Percentiles rank a stretch among this genome's conserved stretches.
These are phyloP conservation scores for Trifolium repens DNA, from an alignment of 306 rosid genomes.

Conservation along the genomic window DNA sequence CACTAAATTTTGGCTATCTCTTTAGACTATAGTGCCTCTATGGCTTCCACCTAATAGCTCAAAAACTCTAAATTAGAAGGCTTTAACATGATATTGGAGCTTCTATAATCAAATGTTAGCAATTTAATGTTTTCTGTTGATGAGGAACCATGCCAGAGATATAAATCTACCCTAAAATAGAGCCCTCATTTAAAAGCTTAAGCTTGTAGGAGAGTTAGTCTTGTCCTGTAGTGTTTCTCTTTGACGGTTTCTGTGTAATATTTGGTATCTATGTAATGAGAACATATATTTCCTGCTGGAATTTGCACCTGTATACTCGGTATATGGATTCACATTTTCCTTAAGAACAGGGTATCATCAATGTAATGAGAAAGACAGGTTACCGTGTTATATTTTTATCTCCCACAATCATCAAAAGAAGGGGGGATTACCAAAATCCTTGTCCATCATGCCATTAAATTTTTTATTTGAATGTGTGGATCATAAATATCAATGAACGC, in stretches of 20 bases:
- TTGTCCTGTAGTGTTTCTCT: background rate
- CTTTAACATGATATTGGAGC: background rate
- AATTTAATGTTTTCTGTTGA: background rate
- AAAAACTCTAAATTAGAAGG: background rate
- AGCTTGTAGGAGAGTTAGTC: background rate
- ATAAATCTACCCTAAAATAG: background rate
- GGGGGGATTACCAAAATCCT: slow-evolving; percentile 3
- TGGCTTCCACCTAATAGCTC: background rate
- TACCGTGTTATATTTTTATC: background rate
- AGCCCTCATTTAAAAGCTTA: background rate
- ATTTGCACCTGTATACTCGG: background rate
- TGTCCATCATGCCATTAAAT: background rate
- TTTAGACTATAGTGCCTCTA: background rate
- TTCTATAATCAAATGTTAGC: background rate
- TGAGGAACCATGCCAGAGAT: background rate
- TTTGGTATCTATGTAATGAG: too few species aligned
- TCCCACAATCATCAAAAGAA: background rate
- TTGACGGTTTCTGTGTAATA: too few species aligned
- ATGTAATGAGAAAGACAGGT: background rate
- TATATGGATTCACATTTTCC: slow-evolving; percentile 1
- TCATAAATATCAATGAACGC: background rate
- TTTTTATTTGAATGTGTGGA: background rate
- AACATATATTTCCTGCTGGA: background rate
- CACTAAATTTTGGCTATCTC: background rate
- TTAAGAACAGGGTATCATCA: background rate